These are phyloP conservation scores for Eremochloa ophiuroides DNA, from an alignment of 176 grass and related monocot species.

Conservation along the genomic window DNA sequence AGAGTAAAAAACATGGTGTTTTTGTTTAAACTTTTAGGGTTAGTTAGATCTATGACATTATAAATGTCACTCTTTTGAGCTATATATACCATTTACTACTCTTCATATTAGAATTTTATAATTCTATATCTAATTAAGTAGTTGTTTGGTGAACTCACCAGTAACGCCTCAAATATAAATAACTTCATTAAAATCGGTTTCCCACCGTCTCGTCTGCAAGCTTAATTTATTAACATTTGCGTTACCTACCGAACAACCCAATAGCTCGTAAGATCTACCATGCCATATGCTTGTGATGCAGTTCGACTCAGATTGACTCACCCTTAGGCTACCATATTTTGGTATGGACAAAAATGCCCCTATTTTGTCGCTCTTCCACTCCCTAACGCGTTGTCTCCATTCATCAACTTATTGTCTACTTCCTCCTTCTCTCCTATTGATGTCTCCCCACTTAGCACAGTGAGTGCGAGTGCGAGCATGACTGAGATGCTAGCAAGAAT, in stretches of 20 bases:
- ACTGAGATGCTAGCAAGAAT: neutral
- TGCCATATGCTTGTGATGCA: neutral
- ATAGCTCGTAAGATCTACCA: too few species aligned
- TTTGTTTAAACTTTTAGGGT: neutral
- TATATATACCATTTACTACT: neutral
- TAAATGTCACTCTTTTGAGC: neutral
- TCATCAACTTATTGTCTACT: neutral
- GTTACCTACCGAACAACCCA: too few species aligned
- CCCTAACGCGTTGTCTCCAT: neutral
- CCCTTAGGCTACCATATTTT: neutral
- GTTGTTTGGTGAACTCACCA: too few species aligned
- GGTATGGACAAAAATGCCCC: too few species aligned
- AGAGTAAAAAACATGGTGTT: neutral
- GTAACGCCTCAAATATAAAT: too few species aligned
- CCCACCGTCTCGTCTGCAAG: too few species aligned
- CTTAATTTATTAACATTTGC: too few species aligned
- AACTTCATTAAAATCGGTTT: too few species aligned
- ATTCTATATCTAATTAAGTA: neutral
- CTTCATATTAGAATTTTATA: neutral
- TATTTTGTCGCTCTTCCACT: neutral
- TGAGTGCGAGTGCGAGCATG: neutral
- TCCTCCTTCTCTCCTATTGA: neutral
- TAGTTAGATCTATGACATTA: neutral
- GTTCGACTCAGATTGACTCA: neutral
- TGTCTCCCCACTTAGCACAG: neutral